A percentile compares a stretch with the other conserved stretches of the same genome.
These are phyloP conservation scores for Barnettozyma sucrosica DNA, from an alignment of 805 yeast species.

Conservation along the genomic window DNA sequence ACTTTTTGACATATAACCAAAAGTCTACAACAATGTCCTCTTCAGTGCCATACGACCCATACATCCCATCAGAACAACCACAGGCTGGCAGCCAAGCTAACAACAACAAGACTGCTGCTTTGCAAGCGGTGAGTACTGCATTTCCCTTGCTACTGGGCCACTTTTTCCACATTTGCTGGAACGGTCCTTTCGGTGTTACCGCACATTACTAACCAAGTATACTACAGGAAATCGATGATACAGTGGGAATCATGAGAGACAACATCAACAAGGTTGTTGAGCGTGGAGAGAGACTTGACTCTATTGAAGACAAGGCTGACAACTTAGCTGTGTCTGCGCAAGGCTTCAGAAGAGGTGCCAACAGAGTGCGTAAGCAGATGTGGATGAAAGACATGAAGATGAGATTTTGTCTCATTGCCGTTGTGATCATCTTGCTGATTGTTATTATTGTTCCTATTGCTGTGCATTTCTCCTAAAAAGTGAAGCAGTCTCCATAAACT, in stretches of 20 bases:
- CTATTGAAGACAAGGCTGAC: constrained; percentile 89
- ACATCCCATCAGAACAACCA: constrained; percentile 53
- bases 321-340: constrained; percentile 88
- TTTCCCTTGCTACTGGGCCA: background rate
- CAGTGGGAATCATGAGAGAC: constrained; percentile 96
- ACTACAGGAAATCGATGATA: constrained; percentile 76
- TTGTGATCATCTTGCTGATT: constrained; percentile 73
- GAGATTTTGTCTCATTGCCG: constrained; percentile 83
- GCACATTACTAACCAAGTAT: constrained; percentile 28
- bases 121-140: constrained; percentile 60
- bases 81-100: constrained; percentile 15
- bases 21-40: constrained; percentile 49
- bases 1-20: background rate
- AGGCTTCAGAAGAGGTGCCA: constrained; percentile 94
- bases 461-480: constrained; percentile 60
- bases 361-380: constrained; percentile 96
- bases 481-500: background rate
- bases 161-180: background rate
- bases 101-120: constrained; percentile 64
- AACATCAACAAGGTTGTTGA: constrained; percentile 94
- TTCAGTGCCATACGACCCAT: constrained; percentile 81
- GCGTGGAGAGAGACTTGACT: constrained; percentile 86
- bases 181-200: constrained; percentile 25
- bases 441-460: constrained; percentile 91
- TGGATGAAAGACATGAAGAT: constrained; percentile 98